Base-by-base conservation (phyloP, 345 rosid species). In the Ailanthus altissimus region DNA sequence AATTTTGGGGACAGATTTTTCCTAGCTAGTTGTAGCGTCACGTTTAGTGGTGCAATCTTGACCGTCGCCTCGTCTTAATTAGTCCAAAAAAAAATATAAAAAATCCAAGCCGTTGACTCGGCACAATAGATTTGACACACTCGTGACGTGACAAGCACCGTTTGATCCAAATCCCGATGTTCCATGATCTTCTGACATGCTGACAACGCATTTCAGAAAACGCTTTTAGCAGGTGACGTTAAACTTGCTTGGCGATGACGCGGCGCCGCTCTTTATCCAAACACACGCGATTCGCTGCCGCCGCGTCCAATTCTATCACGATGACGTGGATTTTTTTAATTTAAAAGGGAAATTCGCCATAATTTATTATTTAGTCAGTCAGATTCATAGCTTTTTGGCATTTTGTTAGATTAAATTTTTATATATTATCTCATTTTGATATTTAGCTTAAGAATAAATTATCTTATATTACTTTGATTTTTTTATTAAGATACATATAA, bases 181-280 rank as follows among this genome's bases (percentile, higher is more conserved):
- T n/a, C n/a, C n/a, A 20, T 11, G 38, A 67, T 6, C 6, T 21
- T 5, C 11, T 13, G 57, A 32, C 8, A 65, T 0, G 8, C 23
- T 53, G 74, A 36, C 60, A 53, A 36, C 36, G 21, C 69, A 42
- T 65, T 15, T 5, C 21, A 18, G 38, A 14, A 16, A 28, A 26
- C 6, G n/a, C 40, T 20, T 32, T 47, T 10, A 6, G 2, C 25
- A 51, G 9, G 60, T 4, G 28, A 70, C 61, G 46, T 53, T 14
- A 25, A 73, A 16, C 67, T 43, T 25, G 43, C 59, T 46, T 40
- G 75, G 75, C 16, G 13, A 42, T 72, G 75, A 72, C 53, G 38
- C 20, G 65, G 64, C 59, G 13, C 5, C 14, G 23, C 47, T 0
- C 32, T 2, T 0, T 32, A 5, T 15, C 49, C 11, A 10, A 6